phyloP scores from a whole-genome alignment of 192 early-diverging fungal genomes.

The Chytriomyces confervae region DNA sequence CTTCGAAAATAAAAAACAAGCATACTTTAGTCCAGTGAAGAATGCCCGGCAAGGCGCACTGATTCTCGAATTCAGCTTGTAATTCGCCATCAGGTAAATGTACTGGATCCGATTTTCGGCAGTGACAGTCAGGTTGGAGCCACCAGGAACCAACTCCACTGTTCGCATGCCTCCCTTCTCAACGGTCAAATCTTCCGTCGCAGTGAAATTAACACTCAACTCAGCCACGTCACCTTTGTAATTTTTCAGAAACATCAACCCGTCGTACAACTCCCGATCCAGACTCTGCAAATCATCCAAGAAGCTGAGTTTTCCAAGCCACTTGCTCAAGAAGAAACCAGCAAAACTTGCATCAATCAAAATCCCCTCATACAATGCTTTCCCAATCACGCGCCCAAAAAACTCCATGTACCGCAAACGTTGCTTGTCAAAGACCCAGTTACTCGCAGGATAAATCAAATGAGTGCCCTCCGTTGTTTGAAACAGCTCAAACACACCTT shows the following conservation, averaged over 20 bases:
- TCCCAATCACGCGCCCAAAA: constrained; percentile 59
- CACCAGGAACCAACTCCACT: constrained; percentile 79
- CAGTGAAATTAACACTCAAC: constrained; percentile 52
- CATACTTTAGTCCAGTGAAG: constrained; percentile 71
- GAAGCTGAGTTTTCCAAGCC: constrained; percentile 55
- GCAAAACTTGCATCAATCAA: constrained; percentile 61
- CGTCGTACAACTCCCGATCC: constrained; percentile 56
- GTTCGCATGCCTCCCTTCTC: not conserved
- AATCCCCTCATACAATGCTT: constrained; percentile 62
- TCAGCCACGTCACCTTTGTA: constrained; percentile 55
- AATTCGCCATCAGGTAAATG: constrained; percentile 81
- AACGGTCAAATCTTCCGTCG: constrained; percentile 48
- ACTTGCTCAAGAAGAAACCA: constrained; percentile 59
- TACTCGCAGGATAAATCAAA: constrained; percentile 48
- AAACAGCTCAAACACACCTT: constrained; percentile 51
- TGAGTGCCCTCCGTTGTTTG: constrained; percentile 43
- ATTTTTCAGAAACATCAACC: constrained; percentile 56
- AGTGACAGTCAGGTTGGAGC: constrained; percentile 79
- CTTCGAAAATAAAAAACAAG: not conserved
- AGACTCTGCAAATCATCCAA: constrained; percentile 60
- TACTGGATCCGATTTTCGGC: constrained; percentile 85
- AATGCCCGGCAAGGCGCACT: constrained; percentile 80
- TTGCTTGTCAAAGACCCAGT: constrained; percentile 17
- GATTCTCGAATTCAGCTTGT: constrained; percentile 84
- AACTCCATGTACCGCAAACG: constrained; percentile 58